phyloP scores from a whole-genome alignment of 2,329 filamentous ascomycete species.

The Xenosphaeropsis pyriputrescens region DNA sequence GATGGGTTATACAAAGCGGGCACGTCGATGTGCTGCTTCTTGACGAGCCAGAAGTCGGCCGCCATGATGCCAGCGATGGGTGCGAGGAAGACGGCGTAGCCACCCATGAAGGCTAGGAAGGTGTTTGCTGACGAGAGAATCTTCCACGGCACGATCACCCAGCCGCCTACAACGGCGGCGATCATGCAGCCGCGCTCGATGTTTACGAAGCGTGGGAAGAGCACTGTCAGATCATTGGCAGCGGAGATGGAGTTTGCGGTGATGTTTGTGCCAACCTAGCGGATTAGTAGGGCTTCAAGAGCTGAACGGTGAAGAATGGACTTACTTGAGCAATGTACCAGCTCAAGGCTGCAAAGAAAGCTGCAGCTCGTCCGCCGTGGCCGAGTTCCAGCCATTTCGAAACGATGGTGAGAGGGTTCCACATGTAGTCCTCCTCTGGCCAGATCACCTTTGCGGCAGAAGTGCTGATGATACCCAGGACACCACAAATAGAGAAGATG shows the following conservation, averaged over 20 bases:
- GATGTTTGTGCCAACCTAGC: slow-evolving; percentile 37
- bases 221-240: slow-evolving; percentile 39
- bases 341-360: slow-evolving; percentile 33
- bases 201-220: slow-evolving; percentile 37
- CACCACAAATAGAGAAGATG: slow-evolving; percentile 15
- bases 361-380: slow-evolving; percentile 24
- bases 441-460: slow-evolving; percentile 36
- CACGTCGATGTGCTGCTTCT: slow-evolving; percentile 19
- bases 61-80: slow-evolving; percentile 44
- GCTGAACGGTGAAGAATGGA: too few relatives aligned
- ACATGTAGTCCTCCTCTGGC: slow-evolving; percentile 25
- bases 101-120: slow-evolving; percentile 51
- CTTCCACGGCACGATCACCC: slow-evolving; percentile 51
- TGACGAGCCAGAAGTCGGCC: slow-evolving; percentile 41
- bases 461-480: slow-evolving; percentile 41
- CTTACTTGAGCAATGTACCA: slow-evolving; percentile 30
- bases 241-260: slow-evolving; percentile 38
- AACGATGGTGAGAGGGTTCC: slow-evolving; percentile 32
- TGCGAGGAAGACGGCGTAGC: slow-evolving; percentile 46
- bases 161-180: slow-evolving; percentile 35
- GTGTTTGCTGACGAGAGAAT: slow-evolving; percentile 42
- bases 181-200: slow-evolving; percentile 40
- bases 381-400: slow-evolving; percentile 26
- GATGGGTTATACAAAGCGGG: slow-evolving; percentile 20
- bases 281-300: too few relatives aligned